Evolutionary conservation across 2,329 filamentous ascomycete genomes (phyloP).

Genomic region (Exophiala spinifera): DNA sequence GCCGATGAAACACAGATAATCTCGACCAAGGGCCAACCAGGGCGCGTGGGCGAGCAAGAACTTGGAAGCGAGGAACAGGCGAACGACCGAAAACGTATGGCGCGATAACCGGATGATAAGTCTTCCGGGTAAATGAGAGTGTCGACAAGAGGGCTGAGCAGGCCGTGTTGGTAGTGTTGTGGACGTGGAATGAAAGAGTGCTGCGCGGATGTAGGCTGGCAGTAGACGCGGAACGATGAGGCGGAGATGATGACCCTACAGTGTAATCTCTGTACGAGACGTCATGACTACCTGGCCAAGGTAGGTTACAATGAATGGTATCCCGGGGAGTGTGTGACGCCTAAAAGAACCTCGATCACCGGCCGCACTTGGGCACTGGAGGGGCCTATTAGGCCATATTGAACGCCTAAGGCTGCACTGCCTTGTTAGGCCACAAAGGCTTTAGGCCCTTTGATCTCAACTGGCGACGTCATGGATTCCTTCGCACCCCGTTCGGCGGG

Average conservation of each 20-base stretch:
- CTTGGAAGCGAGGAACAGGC: constrained; percentile 9
- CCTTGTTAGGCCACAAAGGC: not conserved
- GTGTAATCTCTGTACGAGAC: too few species aligned
- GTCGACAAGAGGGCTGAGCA: not conserved
- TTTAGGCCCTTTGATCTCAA: not conserved
- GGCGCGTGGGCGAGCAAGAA: constrained; percentile 6
- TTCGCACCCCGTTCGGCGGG: too few species aligned
- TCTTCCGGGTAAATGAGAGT: constrained; percentile 10
- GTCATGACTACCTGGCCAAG: too few species aligned
- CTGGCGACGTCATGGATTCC: not conserved
- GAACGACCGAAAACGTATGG: constrained; percentile 13
- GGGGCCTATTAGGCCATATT: too few species aligned
- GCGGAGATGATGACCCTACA: too few species aligned
- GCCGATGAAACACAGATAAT: constrained; percentile 26
- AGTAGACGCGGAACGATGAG: too few species aligned
- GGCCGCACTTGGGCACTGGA: too few species aligned
- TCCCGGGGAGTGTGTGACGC: too few species aligned
- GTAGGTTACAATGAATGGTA: too few species aligned
- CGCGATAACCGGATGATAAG: constrained; percentile 19
- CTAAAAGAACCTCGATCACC: too few species aligned
- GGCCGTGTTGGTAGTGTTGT: not conserved
- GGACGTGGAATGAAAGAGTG: not conserved
- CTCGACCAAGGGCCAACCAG: constrained; percentile 23
- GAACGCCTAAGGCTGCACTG: not conserved
- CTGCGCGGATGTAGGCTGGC: not conserved